Conservation (phyloP, 73 alveolate genomes). For the Blepharisma japonicum region DNA sequence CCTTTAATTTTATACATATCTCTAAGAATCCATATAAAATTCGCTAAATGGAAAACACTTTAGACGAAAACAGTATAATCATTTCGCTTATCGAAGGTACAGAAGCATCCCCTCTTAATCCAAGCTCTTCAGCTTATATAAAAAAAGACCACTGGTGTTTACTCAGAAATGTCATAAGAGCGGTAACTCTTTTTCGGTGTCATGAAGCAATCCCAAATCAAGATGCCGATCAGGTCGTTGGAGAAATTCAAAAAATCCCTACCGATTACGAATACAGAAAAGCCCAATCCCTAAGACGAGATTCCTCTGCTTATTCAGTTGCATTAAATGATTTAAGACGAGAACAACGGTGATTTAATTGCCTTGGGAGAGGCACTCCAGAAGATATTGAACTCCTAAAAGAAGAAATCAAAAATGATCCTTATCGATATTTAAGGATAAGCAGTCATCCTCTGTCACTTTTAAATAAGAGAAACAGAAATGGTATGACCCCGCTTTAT, state of each 20-base stretch:
- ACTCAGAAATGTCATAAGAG: constrained; percentile 10
- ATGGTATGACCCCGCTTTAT: constrained; percentile 62
- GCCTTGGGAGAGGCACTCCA: constrained; percentile 29
- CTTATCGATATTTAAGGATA: constrained; percentile 34
- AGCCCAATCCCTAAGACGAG: not conserved
- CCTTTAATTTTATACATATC: too few relatives aligned
- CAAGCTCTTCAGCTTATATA: too few relatives aligned
- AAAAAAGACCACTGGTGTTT: not conserved
- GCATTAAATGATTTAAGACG: constrained; percentile 35
- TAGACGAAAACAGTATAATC: too few relatives aligned
- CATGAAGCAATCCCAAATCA: not conserved
- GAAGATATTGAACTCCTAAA: constrained; percentile 15
- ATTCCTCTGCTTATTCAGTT: not conserved
- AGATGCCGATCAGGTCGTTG: not conserved
- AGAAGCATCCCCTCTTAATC: too few relatives aligned
- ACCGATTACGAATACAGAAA: not conserved
- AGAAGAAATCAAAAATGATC: constrained; percentile 22
- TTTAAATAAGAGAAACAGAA: constrained; percentile 36
- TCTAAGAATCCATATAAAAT: too few relatives aligned
- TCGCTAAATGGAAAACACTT: too few relatives aligned
- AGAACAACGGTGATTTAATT: not conserved
- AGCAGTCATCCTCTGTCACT: constrained; percentile 31
- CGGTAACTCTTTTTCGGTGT: not conserved
- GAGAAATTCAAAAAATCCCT: not conserved
- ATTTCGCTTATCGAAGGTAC: too few relatives aligned